A percentile compares a stretch with the other conserved stretches of the same genome.
phyloP scores from a whole-genome alignment of 2,329 filamentous ascomycete species.

The Colletotrichum chrysophilum region DNA sequence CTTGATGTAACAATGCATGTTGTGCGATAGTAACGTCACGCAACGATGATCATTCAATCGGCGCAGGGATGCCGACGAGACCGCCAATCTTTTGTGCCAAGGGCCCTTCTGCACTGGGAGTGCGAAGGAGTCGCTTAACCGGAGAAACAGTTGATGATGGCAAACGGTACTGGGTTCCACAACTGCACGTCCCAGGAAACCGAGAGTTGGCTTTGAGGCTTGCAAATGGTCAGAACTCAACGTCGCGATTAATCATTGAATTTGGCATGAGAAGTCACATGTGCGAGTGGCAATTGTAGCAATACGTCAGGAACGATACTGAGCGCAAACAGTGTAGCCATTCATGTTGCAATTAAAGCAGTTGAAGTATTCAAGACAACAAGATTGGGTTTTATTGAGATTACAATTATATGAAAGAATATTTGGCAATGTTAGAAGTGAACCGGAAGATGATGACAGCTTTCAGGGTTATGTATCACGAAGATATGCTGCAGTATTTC shows the following conservation, averaged over 20 bases:
- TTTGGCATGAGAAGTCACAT: not conserved
- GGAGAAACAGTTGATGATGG: not conserved
- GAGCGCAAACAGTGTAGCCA: too few relatives aligned
- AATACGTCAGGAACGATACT: not conserved
- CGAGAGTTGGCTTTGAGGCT: not conserved
- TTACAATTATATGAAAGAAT: not conserved
- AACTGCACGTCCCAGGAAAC: not conserved
- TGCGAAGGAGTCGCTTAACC: fast-evolving
- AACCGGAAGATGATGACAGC: not conserved
- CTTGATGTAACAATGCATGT: not conserved
- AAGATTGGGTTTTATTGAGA: not conserved
- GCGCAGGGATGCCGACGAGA: not conserved
- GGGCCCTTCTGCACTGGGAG: not conserved
- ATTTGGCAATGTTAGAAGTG: not conserved
- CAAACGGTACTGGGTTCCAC: not conserved
- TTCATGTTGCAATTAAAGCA: not conserved
- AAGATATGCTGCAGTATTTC: not conserved
- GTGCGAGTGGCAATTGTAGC: fast-evolving
- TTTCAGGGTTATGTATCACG: not conserved
- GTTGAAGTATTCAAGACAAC: not conserved
- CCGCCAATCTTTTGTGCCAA: not conserved
- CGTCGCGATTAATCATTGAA: not conserved
- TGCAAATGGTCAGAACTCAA: not conserved
- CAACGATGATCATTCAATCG: not conserved
- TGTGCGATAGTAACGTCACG: not conserved